These are phyloP conservation scores for Xylariaceae sp. DNA, from an alignment of 2,329 filamentous ascomycete genomes.

Conservation along the genomic window DNA sequence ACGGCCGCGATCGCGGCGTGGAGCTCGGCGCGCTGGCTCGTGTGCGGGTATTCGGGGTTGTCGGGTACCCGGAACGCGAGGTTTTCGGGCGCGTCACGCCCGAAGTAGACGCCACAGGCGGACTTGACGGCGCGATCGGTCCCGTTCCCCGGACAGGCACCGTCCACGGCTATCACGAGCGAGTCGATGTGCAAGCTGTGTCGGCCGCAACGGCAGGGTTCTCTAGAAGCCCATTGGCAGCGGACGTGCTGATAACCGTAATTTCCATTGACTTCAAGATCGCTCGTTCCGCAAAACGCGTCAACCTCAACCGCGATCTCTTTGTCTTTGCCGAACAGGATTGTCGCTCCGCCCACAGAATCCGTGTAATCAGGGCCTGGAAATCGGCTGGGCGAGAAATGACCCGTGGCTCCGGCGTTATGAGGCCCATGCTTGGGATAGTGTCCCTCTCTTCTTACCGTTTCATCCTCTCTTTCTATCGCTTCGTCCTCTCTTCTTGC, in stretches of 20 bases:
- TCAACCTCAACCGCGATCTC: too few relatives aligned
- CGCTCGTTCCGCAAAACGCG: neutral
- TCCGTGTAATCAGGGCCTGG: too few relatives aligned
- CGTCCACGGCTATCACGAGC: conserved; percentile 13
- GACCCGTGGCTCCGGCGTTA: too few relatives aligned
- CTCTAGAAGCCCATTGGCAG: conserved; percentile 3
- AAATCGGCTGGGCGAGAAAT: too few relatives aligned
- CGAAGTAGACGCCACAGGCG: conserved; percentile 9
- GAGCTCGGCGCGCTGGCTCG: conserved; percentile 13
- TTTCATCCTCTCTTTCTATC: too few relatives aligned
- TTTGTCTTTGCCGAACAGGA: too few relatives aligned
- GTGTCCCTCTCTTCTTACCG: too few relatives aligned
- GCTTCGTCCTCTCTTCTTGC: too few relatives aligned
- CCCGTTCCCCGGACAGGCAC: conserved; percentile 14
- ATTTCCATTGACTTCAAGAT: conserved; percentile 1
- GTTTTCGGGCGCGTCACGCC: neutral
- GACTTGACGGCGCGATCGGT: conserved; percentile 2
- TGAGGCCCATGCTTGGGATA: too few relatives aligned
- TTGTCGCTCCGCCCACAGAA: too few relatives aligned
- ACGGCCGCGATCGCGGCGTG: conserved; percentile 7
- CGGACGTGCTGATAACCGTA: conserved; percentile 1
- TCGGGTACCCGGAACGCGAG: conserved; percentile 1
- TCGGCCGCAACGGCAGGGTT: conserved; percentile 7
- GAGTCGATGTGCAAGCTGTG: conserved; percentile 13
- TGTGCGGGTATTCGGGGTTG: conserved; percentile 3